Evolutionary conservation across 306 rosid species (phyloP).

Genomic region (Cucurbita moschata): DNA sequence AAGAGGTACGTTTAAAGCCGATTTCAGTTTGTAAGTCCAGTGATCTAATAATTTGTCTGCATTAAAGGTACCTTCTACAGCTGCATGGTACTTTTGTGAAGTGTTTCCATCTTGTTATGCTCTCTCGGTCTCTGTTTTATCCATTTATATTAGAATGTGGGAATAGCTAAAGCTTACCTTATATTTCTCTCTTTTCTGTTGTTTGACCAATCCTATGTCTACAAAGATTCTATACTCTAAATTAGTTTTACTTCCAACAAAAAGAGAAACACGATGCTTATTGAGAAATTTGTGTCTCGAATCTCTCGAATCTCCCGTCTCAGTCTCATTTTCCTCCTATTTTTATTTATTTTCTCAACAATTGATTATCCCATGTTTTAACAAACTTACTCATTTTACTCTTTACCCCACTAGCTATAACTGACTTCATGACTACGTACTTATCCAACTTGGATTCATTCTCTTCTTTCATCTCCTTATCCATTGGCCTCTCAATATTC

Average conservation of each 20-base stretch:
- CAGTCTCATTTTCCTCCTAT: not conserved
- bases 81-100: not conserved
- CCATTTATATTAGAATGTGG: not conserved
- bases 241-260: not conserved
- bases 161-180: not conserved
- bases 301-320: not conserved
- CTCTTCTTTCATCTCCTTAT: not conserved
- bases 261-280: not conserved
- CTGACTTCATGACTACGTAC: not conserved
- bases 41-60: not conserved
- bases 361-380: not conserved
- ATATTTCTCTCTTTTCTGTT: not conserved
- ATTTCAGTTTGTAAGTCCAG: not conserved
- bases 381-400: not conserved
- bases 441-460: not conserved
- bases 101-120: not conserved
- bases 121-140: not conserved
- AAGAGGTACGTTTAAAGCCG: constrained; percentile 50
- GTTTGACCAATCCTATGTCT: not conserved
- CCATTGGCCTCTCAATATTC: not conserved
- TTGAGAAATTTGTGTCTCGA: not conserved
- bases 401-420: not conserved
- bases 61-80: not conserved
- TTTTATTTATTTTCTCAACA: not conserved
- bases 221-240: not conserved